Conservation (phyloP, 2,329 filamentous ascomycete species). For the Chaetomiaceae sp. region DNA sequence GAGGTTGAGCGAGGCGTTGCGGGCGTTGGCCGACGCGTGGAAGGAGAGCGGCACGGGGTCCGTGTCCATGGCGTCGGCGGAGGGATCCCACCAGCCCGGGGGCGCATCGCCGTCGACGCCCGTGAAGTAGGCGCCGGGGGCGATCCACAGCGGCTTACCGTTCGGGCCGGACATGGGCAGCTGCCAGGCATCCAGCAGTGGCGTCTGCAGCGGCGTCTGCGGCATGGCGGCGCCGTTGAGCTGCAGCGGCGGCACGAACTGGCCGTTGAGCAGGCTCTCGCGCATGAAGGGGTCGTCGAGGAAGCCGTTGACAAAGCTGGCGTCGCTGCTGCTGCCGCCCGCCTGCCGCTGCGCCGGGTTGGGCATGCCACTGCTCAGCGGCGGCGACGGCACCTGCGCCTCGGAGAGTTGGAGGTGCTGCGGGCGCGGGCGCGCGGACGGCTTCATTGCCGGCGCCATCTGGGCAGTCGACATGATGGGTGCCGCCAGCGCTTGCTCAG, state of each 20-base stretch:
- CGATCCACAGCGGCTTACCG: slow-evolving; percentile 20
- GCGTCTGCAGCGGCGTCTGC: slow-evolving; percentile 36
- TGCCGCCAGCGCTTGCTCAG: neutral
- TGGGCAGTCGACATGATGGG: slow-evolving; percentile 17
- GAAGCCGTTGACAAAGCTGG: slow-evolving; percentile 22
- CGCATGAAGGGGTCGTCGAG: slow-evolving; percentile 28
- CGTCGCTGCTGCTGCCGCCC: slow-evolving; percentile 1
- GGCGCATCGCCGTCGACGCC: slow-evolving; percentile 19
- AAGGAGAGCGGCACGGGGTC: slow-evolving; percentile 1
- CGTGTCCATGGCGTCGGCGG: slow-evolving; percentile 14
- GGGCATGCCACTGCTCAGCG: slow-evolving; percentile 16
- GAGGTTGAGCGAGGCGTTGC: slow-evolving; percentile 34
- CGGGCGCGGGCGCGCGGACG: slow-evolving; percentile 7
- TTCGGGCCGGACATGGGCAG: slow-evolving; percentile 10
- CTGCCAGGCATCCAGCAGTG: slow-evolving; percentile 25
- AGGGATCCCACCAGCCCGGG: slow-evolving; percentile 30
- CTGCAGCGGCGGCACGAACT: slow-evolving; percentile 12
- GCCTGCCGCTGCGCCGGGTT: neutral
- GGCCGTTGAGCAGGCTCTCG: neutral
- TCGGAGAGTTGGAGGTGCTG: slow-evolving; percentile 12
- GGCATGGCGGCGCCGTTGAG: slow-evolving; percentile 17
- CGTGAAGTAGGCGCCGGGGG: neutral
- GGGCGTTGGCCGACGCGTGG: slow-evolving; percentile 9
- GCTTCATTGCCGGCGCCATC: slow-evolving; percentile 11
- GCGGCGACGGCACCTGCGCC: slow-evolving; percentile 17